Evolutionary conservation across 2,329 filamentous ascomycete genomes (phyloP).

Genomic region (Scedosporium boydii): DNA sequence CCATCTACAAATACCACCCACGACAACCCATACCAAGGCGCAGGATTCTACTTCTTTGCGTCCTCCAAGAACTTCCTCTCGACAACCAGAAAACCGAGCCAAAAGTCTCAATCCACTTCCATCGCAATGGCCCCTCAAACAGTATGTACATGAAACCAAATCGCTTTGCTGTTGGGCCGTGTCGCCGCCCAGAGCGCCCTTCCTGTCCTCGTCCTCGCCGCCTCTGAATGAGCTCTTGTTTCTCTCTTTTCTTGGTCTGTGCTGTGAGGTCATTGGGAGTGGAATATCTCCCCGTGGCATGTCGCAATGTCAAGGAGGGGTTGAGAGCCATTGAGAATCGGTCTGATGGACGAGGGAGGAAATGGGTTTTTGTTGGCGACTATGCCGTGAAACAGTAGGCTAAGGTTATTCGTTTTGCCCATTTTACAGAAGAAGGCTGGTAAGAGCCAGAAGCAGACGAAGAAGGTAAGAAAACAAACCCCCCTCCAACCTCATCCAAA

Average conservation of each 20-base stretch:
- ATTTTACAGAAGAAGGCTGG: conserved; percentile 56
- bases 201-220: conserved; percentile 16
- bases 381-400: conserved; percentile 82
- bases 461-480: conserved; percentile 57
- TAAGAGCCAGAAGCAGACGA: conserved; percentile 66
- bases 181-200: conserved; percentile 13
- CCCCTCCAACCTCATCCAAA: conserved; percentile 2
- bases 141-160: conserved; percentile 64
- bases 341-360: conserved; percentile 9
- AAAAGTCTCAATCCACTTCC: conserved; percentile 21
- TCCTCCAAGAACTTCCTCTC: conserved; percentile 19
- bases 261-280: background rate
- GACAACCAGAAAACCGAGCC: conserved; percentile 11
- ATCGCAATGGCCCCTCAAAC: conserved; percentile 74
- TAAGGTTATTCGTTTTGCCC: conserved; percentile 54
- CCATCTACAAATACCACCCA: conserved; percentile 3
- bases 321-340: background rate
- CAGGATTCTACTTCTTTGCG: conserved; percentile 74
- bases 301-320: conserved; percentile 9
- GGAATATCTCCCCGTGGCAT: conserved; percentile 6
- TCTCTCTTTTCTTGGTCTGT: conserved; percentile 1
- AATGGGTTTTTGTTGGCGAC: conserved; percentile 17
- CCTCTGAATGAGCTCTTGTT: conserved; percentile 7
- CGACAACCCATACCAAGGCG: conserved; percentile 37
- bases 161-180: conserved; percentile 89